Evolutionary conservation across 176 grass and related monocot species (phyloP), one percentile per base, ranked within the genome.

Genomic region (Carex kokanica): DNA sequence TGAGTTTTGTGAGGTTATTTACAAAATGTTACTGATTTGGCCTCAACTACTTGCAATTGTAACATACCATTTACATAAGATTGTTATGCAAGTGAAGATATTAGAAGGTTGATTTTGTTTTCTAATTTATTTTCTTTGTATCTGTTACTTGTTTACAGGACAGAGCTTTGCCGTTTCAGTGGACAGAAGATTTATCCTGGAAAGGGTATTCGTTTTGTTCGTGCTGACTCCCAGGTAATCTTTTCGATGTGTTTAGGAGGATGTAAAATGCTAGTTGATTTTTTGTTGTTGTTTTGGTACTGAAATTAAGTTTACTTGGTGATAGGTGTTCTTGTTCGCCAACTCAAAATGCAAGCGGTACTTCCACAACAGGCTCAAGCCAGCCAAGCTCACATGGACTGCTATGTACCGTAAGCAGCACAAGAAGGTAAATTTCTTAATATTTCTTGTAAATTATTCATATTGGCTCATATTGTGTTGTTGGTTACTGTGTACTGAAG

Each of bases 261-360:
- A 45, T 53, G 8, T 82, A 67, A 47, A 16, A 66, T n/a, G 24
- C 14, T 8, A 10, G 31, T 18, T 14, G 20, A 8, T 36, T 9
- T 36, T 70, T 24, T 23, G 8, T 11, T 49, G 45, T 45, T 43
- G 21, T 25, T 32, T 64, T 27, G 72, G 6, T 77, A 61, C 31
- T 29, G 6, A 34, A 21, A 55, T 81, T n/a, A 43, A 2, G 7
- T 81, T 20, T 79, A 56, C 12, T 1, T 9, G 38, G 5, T 17
- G 68, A 25, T 83, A 97, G 94, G 94, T 94, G 27, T 97, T 97
- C 64, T 90, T 97, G 43, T 97, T 97, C 4, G 89, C 91, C 3
- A 97, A 97, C 84, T 97, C 94, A 8, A 97, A 97, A 90, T 97
- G 94, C 82, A 97, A 97, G 84, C 81, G 91, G 3, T 97, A 97